These are phyloP conservation scores for Calonectria pseudoturangicola DNA, from an alignment of 2,329 filamentous ascomycete species.

Conservation along the genomic window DNA sequence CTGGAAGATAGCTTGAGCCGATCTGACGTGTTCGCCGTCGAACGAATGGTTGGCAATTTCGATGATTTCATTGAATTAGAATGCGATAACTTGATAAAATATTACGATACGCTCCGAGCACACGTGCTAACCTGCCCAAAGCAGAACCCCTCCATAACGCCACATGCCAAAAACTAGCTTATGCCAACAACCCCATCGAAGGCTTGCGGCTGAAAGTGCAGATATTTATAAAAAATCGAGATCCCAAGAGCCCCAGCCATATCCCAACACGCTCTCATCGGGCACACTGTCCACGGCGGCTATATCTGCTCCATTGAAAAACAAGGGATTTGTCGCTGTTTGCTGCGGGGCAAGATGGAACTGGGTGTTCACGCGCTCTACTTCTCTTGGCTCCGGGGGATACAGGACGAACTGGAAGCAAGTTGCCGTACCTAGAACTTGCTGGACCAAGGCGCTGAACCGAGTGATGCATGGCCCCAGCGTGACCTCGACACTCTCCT, in stretches of 20 bases:
- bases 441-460: slow-evolving; percentile 56
- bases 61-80: not conserved
- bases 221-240: slow-evolving; percentile 51
- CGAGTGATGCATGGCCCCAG: slow-evolving; percentile 47
- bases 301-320: slow-evolving; percentile 45
- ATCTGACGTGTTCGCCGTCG: not conserved
- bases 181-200: not conserved
- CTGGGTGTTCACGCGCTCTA: slow-evolving; percentile 35
- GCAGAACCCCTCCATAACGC: not conserved
- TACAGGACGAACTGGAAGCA: slow-evolving; percentile 53
- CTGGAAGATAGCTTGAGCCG: slow-evolving; percentile 16
- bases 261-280: slow-evolving; percentile 49
- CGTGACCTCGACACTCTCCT: slow-evolving; percentile 46
- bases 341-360: slow-evolving; percentile 42
- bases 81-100: not conserved
- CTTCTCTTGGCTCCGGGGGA: slow-evolving; percentile 43
- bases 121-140: not conserved
- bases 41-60: not conserved
- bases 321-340: slow-evolving; percentile 46
- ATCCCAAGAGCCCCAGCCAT: slow-evolving; percentile 54
- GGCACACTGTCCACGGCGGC: slow-evolving; percentile 41
- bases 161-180: not conserved
- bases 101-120: not conserved
- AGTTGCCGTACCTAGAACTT: slow-evolving; percentile 59
- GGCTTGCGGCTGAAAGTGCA: not conserved